Conservation (phyloP, 23 red algal species). For the Gracilaria gracilis region DNA sequence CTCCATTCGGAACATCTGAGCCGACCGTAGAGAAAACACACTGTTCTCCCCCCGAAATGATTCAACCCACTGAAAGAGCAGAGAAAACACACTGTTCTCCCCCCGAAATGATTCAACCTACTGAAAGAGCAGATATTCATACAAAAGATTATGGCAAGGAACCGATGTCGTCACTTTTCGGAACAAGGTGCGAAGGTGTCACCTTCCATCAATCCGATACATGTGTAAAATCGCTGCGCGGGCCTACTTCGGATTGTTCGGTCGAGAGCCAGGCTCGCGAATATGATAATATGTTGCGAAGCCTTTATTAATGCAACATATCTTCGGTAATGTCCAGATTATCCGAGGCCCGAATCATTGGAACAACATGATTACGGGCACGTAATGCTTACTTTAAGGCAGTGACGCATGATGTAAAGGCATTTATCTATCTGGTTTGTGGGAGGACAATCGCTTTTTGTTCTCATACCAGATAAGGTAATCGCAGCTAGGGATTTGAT, state of each 20-base stretch:
- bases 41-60: not conserved
- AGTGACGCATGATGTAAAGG: no score
- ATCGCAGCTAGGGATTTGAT: no score
- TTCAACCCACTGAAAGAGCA: not conserved
- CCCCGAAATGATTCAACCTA: not conserved
- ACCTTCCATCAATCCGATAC: not conserved
- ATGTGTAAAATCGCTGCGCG: not conserved
- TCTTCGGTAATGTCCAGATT: not conserved
- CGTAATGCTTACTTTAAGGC: no score
- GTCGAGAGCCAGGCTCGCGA: not conserved
- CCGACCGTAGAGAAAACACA: not conserved
- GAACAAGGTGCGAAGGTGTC: conserved; percentile 1
- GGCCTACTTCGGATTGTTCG: not conserved
- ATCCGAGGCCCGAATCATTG: no score
- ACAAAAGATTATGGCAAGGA: not conserved
- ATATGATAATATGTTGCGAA: conserved; percentile 30
- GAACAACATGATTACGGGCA: no score
- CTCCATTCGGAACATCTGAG: not conserved
- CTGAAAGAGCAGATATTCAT: not conserved
- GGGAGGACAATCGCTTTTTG: no score
- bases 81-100: not conserved
- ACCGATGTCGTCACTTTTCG: conserved; percentile 10
- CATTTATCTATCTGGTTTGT: no score
- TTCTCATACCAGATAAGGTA: no score
- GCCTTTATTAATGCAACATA: not conserved